These are phyloP conservation scores for Monoraphidium neglectum DNA, from an alignment of 139 green algal species.

Conservation along the genomic window DNA sequence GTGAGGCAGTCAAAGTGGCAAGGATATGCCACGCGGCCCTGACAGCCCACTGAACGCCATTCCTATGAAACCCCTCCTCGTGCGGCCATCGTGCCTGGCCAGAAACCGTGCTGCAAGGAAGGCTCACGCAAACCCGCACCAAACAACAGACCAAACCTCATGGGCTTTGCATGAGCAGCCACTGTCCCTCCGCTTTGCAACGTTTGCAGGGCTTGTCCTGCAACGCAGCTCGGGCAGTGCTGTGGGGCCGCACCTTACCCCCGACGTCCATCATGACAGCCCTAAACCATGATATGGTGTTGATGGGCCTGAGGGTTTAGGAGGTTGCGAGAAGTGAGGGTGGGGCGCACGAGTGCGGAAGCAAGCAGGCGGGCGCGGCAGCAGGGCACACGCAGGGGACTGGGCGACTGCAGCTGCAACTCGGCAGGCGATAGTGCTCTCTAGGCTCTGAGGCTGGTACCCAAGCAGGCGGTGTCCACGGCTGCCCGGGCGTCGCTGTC, in stretches of 20 bases:
- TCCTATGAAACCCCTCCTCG: neutral
- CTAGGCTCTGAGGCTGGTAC: no score
- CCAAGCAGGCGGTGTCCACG: no score
- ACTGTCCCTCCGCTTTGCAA: neutral
- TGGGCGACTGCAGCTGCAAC: no score
- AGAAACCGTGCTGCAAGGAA: neutral
- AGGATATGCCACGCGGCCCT: neutral
- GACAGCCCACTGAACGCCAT: neutral
- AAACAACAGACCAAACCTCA: no score
- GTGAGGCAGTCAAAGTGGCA: neutral
- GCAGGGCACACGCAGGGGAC: no score
- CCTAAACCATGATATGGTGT: conserved; percentile 37
- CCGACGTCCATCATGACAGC: conserved; percentile 41
- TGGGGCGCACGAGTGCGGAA: no score
- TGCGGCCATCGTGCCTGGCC: neutral
- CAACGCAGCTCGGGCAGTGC: neutral
- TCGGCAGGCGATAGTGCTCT: no score
- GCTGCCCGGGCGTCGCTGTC: no score
- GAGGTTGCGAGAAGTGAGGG: no score
- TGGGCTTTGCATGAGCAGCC: neutral
- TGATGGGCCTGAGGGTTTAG: conserved; percentile 22
- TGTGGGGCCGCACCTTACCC: conserved; percentile 14
- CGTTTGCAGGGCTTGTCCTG: neutral
- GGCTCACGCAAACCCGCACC: no score
- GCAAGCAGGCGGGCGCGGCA: no score